Percentiles rank a stretch among this genome's conserved stretches.
Conservation (phyloP, 208 protist genomes). For the Entamoeba dispar region DNA sequence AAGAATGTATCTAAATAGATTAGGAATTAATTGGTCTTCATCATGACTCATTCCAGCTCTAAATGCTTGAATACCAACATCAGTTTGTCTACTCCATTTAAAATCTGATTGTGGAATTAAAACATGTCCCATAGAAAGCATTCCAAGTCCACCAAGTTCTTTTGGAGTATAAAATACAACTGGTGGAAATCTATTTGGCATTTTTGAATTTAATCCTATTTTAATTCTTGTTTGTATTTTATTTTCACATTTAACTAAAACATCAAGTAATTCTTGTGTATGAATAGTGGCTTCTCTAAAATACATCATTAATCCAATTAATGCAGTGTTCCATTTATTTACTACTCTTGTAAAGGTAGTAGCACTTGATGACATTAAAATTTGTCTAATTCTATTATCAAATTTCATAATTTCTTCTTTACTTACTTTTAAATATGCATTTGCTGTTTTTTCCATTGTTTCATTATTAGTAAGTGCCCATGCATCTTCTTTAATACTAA, state of each 20-base stretch:
- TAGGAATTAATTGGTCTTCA: constrained; percentile 95
- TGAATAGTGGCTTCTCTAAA: constrained; percentile 92
- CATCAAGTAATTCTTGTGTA: constrained; percentile 76
- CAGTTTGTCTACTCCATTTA: constrained; percentile 85
- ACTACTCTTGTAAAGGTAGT: constrained; percentile 99
- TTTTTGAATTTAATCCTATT: constrained; percentile 99
- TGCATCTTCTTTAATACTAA: constrained; percentile 71
- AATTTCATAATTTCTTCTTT: constrained; percentile 75
- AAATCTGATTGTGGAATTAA: constrained; percentile 96
- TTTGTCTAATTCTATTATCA: constrained; percentile 85
- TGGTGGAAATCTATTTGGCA: constrained; percentile 92
- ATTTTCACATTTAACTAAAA: constrained; percentile 97
- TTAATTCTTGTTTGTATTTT: constrained; percentile 99
- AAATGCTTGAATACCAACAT: constrained; percentile 86
- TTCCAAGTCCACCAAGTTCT: constrained; percentile 65
- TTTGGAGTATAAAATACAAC: constrained; percentile 35
- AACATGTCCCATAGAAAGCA: constrained; percentile 98
- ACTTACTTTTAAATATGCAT: constrained; percentile 88
- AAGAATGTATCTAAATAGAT: constrained; percentile 97
- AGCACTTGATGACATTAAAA: constrained; percentile 95
- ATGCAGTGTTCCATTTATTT: constrained; percentile 98
- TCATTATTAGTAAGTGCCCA: constrained; percentile 91
- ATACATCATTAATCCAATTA: constrained; percentile 98
- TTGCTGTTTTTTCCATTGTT: constrained; percentile 92
- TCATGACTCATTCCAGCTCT: constrained; percentile 87